Conservation (phyloP, 306 rosid species). For the Vachellia pachyceras region DNA sequence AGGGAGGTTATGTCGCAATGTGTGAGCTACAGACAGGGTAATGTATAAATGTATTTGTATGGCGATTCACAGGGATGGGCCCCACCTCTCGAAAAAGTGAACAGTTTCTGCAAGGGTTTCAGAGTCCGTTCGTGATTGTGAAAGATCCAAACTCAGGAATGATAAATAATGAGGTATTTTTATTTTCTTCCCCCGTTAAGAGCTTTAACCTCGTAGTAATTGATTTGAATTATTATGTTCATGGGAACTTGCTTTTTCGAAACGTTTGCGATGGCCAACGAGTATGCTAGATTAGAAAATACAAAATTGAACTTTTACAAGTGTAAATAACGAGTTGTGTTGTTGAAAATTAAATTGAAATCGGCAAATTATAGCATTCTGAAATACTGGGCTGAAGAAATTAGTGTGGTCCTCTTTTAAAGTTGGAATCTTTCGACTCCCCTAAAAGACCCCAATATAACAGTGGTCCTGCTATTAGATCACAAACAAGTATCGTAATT, state of each 20-base stretch:
- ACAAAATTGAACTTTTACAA: too few species aligned
- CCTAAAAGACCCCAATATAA: too few species aligned
- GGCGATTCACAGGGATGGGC: constrained; percentile 43
- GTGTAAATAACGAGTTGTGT: background rate
- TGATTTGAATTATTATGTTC: background rate
- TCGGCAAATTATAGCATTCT: background rate
- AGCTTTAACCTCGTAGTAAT: background rate
- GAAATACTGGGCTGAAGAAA: background rate
- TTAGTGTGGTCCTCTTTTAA: background rate
- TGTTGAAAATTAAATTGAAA: background rate
- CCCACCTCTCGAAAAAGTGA: constrained; percentile 35
- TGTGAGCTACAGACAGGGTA: background rate
- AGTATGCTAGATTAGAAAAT: background rate
- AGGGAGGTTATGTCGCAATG: constrained; percentile 45
- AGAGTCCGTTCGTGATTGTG: background rate
- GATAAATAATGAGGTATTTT: background rate
- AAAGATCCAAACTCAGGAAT: background rate
- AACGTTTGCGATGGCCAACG: background rate
- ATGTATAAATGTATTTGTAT: background rate
- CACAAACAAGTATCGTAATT: background rate
- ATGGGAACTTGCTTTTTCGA: background rate
- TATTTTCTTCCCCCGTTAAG: background rate
- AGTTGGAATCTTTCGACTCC: background rate
- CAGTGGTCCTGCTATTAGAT: background rate
- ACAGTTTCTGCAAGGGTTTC: constrained; percentile 6